These are phyloP conservation scores for Liquidambar formosana DNA, from an alignment of 164 flowering plant species.

Conservation along the genomic window DNA sequence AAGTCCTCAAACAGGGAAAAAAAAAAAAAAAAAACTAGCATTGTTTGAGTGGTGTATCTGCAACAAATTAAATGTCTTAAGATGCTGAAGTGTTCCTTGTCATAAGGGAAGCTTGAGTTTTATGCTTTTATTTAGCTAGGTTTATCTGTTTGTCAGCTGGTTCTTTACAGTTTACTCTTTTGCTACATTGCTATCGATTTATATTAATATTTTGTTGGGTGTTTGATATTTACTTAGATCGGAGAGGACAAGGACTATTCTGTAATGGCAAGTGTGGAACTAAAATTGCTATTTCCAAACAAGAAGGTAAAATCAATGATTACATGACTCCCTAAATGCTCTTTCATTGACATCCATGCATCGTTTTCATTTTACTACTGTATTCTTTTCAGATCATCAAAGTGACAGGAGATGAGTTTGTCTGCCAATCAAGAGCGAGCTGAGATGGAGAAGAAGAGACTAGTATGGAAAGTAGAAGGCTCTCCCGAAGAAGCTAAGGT, in stretches of 20 bases:
- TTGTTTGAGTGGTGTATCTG: background rate
- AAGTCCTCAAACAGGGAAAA: too few species aligned
- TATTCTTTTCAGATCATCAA: slow-evolving; percentile 58
- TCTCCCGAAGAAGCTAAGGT: slow-evolving; percentile 22
- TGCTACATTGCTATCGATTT: background rate
- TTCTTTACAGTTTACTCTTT: background rate
- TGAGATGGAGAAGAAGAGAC: slow-evolving; percentile 57
- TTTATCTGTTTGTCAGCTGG: background rate
- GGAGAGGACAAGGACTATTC: slow-evolving; percentile 88
- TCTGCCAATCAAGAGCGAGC: slow-evolving; percentile 67
- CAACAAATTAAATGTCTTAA: background rate
- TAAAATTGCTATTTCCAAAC: slow-evolving; percentile 63
- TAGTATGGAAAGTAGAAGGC: slow-evolving; percentile 55
- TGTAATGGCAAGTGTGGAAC: slow-evolving; percentile 55
- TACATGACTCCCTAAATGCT: background rate
- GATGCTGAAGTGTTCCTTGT: background rate
- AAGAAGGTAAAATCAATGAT: slow-evolving; percentile 56
- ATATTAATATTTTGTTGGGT: slow-evolving; percentile 6
- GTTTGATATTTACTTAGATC: slow-evolving; percentile 30
- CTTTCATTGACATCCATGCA: too few species aligned
- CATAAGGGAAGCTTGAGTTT: background rate
- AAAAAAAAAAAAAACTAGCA: too few species aligned
- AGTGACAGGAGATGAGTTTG: slow-evolving; percentile 77
- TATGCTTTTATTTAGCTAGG: background rate
- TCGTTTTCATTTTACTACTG: background rate